Evolutionary conservation across 345 rosid species (phyloP).

Genomic region (Xanthoceras sorbifolium): DNA sequence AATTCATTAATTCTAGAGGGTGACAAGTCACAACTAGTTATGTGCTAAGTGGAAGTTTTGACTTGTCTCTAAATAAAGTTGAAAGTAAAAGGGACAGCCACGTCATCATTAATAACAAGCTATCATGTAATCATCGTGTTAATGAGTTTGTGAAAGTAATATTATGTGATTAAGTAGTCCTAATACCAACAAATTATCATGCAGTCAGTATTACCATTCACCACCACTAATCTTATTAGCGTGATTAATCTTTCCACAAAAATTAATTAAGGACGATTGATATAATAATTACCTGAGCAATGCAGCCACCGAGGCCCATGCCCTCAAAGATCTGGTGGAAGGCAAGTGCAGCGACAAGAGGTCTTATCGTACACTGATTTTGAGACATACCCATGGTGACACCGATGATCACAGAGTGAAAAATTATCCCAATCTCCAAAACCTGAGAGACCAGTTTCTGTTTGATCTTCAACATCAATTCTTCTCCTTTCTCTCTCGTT

Average conservation of each 20-base stretch:
- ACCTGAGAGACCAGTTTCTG: slow-evolving; percentile 88
- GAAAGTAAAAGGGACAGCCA: neutral
- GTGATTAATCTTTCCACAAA: too few relatives aligned
- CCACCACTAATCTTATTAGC: too few relatives aligned
- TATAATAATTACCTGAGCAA: slow-evolving; percentile 87
- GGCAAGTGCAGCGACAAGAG: slow-evolving; percentile 84
- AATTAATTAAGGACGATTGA: too few relatives aligned
- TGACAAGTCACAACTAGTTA: too few relatives aligned
- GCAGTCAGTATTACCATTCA: too few relatives aligned
- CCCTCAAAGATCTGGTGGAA: slow-evolving; percentile 97
- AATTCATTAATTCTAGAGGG: too few relatives aligned
- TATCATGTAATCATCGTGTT: too few relatives aligned
- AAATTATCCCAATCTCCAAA: slow-evolving; percentile 90
- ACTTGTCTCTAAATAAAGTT: neutral
- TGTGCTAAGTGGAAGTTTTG: neutral
- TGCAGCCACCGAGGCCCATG: slow-evolving; percentile 98
- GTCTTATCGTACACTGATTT: slow-evolving; percentile 84
- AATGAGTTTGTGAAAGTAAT: too few relatives aligned
- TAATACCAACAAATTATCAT: too few relatives aligned
- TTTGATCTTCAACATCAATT: slow-evolving; percentile 53
- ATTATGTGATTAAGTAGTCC: too few relatives aligned
- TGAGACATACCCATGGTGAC: slow-evolving; percentile 98
- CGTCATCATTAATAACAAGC: neutral
- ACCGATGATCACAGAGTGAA: slow-evolving; percentile 93
- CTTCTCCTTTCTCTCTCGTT: slow-evolving; percentile 29